phyloP scores from a whole-genome alignment of 805 yeast genomes.

The Starmerella floris region DNA sequence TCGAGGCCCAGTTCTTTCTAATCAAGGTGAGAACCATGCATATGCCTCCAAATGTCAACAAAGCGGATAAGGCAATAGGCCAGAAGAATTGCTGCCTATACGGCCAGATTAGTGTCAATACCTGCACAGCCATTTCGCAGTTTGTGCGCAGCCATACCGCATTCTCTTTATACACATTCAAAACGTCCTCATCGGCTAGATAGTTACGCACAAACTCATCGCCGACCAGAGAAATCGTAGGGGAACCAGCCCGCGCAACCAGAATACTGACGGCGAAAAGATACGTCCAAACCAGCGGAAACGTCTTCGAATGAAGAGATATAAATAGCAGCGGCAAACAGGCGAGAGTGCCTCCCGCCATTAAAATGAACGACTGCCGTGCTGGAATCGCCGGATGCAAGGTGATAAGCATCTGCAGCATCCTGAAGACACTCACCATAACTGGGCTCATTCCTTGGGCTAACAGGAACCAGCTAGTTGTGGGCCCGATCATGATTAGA shows the following conservation, averaged over 20 bases:
- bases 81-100: slow-evolving; percentile 7
- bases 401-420: slow-evolving; percentile 14
- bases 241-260: slow-evolving; percentile 16
- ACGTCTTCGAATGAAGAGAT: neutral
- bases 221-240: slow-evolving; percentile 10
- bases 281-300: neutral
- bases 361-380: slow-evolving; percentile 3
- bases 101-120: slow-evolving; percentile 14
- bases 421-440: slow-evolving; percentile 11
- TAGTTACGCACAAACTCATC: slow-evolving; percentile 13
- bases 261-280: slow-evolving; percentile 11
- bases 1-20: neutral
- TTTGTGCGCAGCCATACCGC: slow-evolving; percentile 11
- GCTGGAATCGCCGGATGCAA: slow-evolving; percentile 9
- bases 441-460: slow-evolving; percentile 8
- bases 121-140: slow-evolving; percentile 12
- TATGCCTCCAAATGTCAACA: slow-evolving; percentile 11
- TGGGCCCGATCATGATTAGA: slow-evolving; percentile 19
- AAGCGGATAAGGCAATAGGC: slow-evolving; percentile 13
- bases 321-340: neutral
- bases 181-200: slow-evolving; percentile 18
- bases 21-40: slow-evolving; percentile 4
- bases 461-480: slow-evolving; percentile 17
- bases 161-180: slow-evolving; percentile 12
- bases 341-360: slow-evolving; percentile 3